Base-by-base conservation (phyloP, 140 eudicot genomes). In the Flaveria floridana region DNA sequence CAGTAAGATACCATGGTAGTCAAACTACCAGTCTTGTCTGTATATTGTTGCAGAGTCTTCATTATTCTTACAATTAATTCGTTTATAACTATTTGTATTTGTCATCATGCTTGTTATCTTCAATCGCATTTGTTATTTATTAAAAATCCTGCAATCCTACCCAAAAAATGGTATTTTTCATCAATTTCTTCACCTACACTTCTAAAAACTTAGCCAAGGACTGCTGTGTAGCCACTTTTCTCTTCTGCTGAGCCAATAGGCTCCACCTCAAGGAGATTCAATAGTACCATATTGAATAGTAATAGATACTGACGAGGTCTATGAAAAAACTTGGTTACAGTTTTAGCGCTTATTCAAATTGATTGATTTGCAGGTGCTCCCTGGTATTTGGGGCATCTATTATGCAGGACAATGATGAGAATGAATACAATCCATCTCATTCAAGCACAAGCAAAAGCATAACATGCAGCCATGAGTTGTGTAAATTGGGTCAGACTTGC, bases 281-380 rank as follows among this genome's bases (percentile, higher is more conserved):
- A 42, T 77, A 65, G 25, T 20, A 11, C 47, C 70, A 8, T 61
- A 48, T 16, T 56, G 26, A 55, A 21, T 26, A 28, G 20, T 52
- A 15, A 19, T 12, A 73, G 23, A 55, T 28, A 39, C 75, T 18
- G 61, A 68, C 15, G 81, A 69, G 74, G 77, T 79, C 37, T 52
- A 28, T 75, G 64, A 66, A 73, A 80, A 84, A 47, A 53, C 50
- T 59, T 76, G 78, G 78, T 65, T 71, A 82, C 89, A 85, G 88
- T 80, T 88, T 85, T 86, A 79, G 89, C 88, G 63, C 97, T 90
- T 90, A 90, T 88, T 88, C 86, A 90, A 82, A 84, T 77, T 94
- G 87, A 94, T 94, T 94, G 99, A 94, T 90, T 90, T 85, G 88
- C 96, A 94, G 97, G 96, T 94, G 96, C 99, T 87, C 99, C 94